Base-by-base conservation (phyloP, 768 basidiomycete species). In the Hydnum rufescens region DNA sequence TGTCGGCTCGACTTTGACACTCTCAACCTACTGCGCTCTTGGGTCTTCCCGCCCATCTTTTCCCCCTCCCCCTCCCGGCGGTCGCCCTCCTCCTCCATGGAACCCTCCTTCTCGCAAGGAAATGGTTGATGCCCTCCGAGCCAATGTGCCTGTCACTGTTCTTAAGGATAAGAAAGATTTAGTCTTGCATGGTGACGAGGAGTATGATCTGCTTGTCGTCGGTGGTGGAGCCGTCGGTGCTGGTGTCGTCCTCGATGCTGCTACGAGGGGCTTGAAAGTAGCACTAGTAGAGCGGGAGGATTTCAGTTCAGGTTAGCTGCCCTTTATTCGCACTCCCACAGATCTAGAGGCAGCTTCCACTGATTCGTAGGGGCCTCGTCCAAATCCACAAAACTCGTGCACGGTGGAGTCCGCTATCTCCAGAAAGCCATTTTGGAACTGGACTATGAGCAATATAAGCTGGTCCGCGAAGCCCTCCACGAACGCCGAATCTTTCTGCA, bases 361-460 rank as follows among this genome's bases (percentile, higher is more conserved):
- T 13, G 39, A 5, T 44, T 28, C 28, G 28, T 4, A 87, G 88
- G 92, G 18, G 95, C 93, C 0, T 93, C 88, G 0, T 93, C 88
- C 4, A 97, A 97, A 63, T 90, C 88, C 4, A 97, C 95, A 1
- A 97, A 99, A 64, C 80, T 99, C 51, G 93, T 99, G 0, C 95
- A 99, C 66, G 93, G 93, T 16, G 93, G 93, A 34, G 93, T 97
- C 2, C 78, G 93, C 1, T 99, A 99, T 65, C 76, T 99, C 6
- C 93, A 99, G 61, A 99, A 97, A 63, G 93, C 93, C 2, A 74
- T 96, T 32, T 76, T 92, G 60, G 92, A 93, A 60, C 76, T 95
- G 56, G 93, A 97, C 63, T 95, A 93, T 60, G 89, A 89, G 62
- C 88, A 92, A 63, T 92, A 80, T 71, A 95, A 95, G 64, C 82